A percentile compares a stretch with the other conserved stretches of the same genome.
Evolutionary conservation across 2,329 filamentous ascomycete genomes (phyloP).

Genomic region (Cordyceps javanica): DNA sequence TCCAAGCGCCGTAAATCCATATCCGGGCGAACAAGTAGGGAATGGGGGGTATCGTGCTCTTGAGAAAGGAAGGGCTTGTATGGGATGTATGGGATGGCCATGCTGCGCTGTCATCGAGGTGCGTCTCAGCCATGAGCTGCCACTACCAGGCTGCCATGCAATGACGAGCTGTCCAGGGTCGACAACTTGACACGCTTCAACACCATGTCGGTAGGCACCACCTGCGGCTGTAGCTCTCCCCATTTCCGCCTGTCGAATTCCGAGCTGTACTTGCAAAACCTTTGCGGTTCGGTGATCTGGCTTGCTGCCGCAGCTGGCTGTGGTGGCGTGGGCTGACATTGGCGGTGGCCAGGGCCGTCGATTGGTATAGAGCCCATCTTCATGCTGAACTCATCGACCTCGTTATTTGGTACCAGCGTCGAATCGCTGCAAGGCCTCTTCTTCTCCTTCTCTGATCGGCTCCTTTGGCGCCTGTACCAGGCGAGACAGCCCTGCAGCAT

Average conservation of each 20-base stretch:
- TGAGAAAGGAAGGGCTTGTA: background rate
- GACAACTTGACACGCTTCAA: background rate
- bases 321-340: background rate
- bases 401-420: background rate
- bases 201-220: constrained; percentile 15
- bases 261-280: background rate
- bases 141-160: background rate
- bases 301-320: background rate
- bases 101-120: background rate
- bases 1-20: background rate
- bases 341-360: background rate
- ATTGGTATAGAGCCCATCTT: constrained; percentile 8
- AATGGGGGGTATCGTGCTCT: background rate
- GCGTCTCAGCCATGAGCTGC: background rate
- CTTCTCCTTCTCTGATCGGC: background rate
- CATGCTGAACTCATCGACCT: background rate
- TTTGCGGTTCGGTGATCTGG: background rate
- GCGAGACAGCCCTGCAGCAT: constrained; percentile 5
- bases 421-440: background rate
- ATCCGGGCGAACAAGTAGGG: background rate
- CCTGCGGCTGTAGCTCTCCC: constrained; percentile 22
- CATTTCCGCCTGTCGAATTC: constrained; percentile 14
- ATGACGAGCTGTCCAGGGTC: background rate
- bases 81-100: too few relatives aligned
- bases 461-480: constrained; percentile 2